These are phyloP conservation scores for Oryza brachyantha DNA, from an alignment of 176 grass and related monocot genomes.

Conservation along the genomic window DNA sequence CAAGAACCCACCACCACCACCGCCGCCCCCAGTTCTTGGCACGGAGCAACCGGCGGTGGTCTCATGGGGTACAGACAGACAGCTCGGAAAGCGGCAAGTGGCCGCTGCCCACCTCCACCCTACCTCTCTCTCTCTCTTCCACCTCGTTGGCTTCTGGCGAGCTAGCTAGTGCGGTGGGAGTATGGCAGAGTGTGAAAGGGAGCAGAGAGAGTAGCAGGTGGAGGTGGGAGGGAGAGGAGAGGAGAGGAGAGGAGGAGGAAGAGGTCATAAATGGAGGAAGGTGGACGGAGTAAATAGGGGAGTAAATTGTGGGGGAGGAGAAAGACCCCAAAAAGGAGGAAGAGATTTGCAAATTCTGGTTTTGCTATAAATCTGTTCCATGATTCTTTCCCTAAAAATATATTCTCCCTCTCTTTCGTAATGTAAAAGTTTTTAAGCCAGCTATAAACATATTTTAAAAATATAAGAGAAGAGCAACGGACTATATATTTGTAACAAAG, in stretches of 20 bases:
- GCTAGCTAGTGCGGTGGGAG: constrained; percentile 14
- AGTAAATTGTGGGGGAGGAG: background rate
- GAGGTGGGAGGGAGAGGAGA: background rate
- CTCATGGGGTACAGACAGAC: constrained; percentile 39
- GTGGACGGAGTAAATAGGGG: constrained; percentile 29
- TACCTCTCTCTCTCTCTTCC: background rate
- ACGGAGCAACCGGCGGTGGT: background rate
- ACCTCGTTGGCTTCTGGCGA: background rate
- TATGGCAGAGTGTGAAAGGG: constrained; percentile 32
- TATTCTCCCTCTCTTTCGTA: no score
- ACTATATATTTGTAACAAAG: no score
- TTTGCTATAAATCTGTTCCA: no score
- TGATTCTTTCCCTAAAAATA: no score
- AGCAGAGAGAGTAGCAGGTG: background rate
- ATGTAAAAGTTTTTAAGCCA: no score
- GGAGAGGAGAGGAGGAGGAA: no score
- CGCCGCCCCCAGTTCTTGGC: background rate
- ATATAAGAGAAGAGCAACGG: no score
- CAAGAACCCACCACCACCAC: background rate
- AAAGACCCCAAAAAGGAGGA: no score
- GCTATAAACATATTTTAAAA: no score
- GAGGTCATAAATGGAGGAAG: constrained; percentile 36
- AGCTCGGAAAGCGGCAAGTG: constrained; percentile 37
- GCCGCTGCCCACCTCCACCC: background rate
- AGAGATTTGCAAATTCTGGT: background rate